Evolutionary conservation across 495 filamentous ascomycete species (phyloP), one percentile per base, ranked within the genome.

Genomic region (Xylaria cubensis): DNA sequence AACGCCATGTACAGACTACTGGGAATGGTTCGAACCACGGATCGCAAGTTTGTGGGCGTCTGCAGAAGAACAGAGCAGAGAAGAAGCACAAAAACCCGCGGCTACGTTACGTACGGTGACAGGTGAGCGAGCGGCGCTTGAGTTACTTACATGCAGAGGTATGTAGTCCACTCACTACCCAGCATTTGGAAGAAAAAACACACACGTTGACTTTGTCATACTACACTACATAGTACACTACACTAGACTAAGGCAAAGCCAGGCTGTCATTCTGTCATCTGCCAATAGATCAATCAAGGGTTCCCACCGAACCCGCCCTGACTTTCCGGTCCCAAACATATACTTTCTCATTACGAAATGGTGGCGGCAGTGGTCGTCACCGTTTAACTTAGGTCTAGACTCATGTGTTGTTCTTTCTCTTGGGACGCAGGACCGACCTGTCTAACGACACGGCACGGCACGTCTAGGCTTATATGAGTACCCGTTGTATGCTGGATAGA

Each of bases 381-480:
- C 61, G 39, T 46, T 55, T 48, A 13, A 51, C 63, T 59, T 21
- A 9, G 42, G 50, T 36, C 50, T 71, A 64, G 69, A 36, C 42
- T 32, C 34, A 56, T 71, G 69, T 71, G 64, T 56, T 71, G 69
- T 64, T 56, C 69, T 71, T 71, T 71, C 56, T 39, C 39, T 48
- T 39, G 46, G 32, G 19, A 9, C 64, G 46, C 5, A 53, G 36
- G 50, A 67, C 34, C 48, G 34, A 13, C 29, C 32, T 29, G 5
- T 1, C 36, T 44, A 44, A 55, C 19, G 17, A 13, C 64, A n/a
- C 36, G 36, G 36, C 6, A 39, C 29, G n/a, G 36, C 6, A 39
- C 29, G n/a, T 67, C 46, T 24, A 53, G 24, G 46, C 32, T 53
- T 53, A 19, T 15, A 12, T 19, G 10, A 34, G 46, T 12, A 19